These are phyloP conservation scores for Sphaerulina vaccinii DNA, from an alignment of 2,329 filamentous ascomycete species.

Conservation along the genomic window DNA sequence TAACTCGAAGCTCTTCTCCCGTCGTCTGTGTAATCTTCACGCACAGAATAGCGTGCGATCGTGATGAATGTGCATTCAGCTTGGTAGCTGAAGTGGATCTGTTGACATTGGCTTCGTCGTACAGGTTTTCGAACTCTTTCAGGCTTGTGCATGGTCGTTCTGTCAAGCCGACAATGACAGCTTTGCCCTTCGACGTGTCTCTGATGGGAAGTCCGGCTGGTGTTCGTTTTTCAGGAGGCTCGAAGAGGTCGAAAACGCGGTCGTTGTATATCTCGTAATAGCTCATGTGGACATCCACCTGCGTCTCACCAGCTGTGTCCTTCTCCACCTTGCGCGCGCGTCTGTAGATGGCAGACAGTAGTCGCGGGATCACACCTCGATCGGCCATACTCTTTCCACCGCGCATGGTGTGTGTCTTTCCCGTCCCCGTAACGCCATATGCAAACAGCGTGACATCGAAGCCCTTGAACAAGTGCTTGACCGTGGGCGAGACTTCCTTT, in stretches of 20 bases:
- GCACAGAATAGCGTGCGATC: constrained; percentile 90
- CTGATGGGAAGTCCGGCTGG: constrained; percentile 81
- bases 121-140: constrained; percentile 81
- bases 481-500: constrained; percentile 81
- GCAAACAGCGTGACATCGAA: constrained; percentile 98
- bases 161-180: constrained; percentile 84
- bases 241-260: constrained; percentile 82
- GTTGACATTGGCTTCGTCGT: constrained; percentile 86
- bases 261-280: constrained; percentile 87
- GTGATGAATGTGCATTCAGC: constrained; percentile 95
- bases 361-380: constrained; percentile 63
- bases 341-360: constrained; percentile 70
- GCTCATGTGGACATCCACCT: constrained; percentile 87
- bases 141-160: constrained; percentile 78
- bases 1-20: constrained; percentile 66
- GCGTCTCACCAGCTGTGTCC: constrained; percentile 56
- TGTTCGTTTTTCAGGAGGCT: constrained; percentile 82
- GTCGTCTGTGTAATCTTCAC: constrained; percentile 82
- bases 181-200: constrained; percentile 91
- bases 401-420: constrained; percentile 95
- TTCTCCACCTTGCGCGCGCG: constrained; percentile 47
- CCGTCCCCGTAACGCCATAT: constrained; percentile 95
- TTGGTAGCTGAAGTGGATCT: constrained; percentile 90
- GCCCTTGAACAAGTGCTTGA: constrained; percentile 92
- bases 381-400: constrained; percentile 59